These are phyloP conservation scores for Actinomortierella wolfii DNA, from an alignment of 371 early-diverging fungal species.

Conservation along the genomic window DNA sequence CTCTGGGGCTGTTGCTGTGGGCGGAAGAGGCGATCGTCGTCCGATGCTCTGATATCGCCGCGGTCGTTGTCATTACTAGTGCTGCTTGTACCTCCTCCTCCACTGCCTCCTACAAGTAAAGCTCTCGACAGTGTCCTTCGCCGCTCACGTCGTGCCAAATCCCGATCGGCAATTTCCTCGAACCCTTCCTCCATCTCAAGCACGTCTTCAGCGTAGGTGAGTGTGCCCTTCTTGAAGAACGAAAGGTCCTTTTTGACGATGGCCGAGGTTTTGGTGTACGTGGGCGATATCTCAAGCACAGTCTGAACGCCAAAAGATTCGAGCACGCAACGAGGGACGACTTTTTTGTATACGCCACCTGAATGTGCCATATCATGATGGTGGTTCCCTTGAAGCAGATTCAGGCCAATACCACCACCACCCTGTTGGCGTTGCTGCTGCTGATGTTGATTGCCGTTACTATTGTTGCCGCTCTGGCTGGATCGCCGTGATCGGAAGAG, in stretches of 20 bases:
- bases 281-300: conserved; percentile 16
- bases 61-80: no score
- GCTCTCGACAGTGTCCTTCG: background rate
- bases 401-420: background rate
- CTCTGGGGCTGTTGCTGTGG: no score
- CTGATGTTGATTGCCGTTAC: conserved; percentile 6
- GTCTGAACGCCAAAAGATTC: conserved; percentile 31
- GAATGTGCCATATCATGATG: no score
- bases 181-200: conserved; percentile 41
- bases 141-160: conserved; percentile 11
- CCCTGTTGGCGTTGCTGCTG: conserved; percentile 12
- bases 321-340: conserved; percentile 16
- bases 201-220: conserved; percentile 24
- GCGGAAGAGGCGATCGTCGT: no score
- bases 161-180: conserved; percentile 11
- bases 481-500: conserved; percentile 24
- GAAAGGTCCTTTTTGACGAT: background rate
- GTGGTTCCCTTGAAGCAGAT: no score
- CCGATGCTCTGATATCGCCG: no score
- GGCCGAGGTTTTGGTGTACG: conserved; percentile 10
- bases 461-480: background rate
- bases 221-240: background rate
- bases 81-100: background rate
- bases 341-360: conserved; percentile 8
- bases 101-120: background rate